These are phyloP conservation scores for Xylaria castorea DNA, from an alignment of 495 filamentous ascomycete species.

Conservation along the genomic window DNA sequence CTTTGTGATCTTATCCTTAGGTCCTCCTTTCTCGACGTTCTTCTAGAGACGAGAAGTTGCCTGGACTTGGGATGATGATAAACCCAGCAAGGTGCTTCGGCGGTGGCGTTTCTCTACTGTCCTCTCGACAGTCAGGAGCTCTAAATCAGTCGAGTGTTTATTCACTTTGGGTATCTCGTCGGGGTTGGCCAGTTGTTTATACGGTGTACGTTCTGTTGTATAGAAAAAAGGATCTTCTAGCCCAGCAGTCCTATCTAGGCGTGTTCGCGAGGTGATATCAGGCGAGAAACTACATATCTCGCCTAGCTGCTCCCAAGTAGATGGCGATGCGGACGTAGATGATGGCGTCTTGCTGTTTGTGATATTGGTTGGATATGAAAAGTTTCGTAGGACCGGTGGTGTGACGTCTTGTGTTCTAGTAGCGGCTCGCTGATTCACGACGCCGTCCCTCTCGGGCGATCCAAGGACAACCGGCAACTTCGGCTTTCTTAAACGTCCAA, in stretches of 20 bases:
- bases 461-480: constrained; percentile 31
- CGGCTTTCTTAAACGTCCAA: constrained; percentile 39
- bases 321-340: constrained; percentile 26
- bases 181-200: constrained; percentile 27
- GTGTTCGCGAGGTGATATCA: constrained; percentile 24
- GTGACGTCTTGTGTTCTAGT: constrained; percentile 20
- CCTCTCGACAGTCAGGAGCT: neutral
- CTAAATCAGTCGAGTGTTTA: constrained; percentile 21
- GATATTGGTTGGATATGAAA: constrained; percentile 41
- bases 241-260: constrained; percentile 25
- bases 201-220: constrained; percentile 32
- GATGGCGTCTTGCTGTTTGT: constrained; percentile 16
- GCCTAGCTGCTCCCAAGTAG: constrained; percentile 39
- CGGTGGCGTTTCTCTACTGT: constrained; percentile 32
- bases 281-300: constrained; percentile 41
- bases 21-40: constrained; percentile 34
- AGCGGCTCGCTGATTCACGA: constrained; percentile 8
- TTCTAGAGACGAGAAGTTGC: constrained; percentile 37
- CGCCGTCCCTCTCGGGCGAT: constrained; percentile 29
- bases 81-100: constrained; percentile 32
- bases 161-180: constrained; percentile 15
- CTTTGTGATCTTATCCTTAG: constrained; percentile 31
- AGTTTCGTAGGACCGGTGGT: constrained; percentile 40
- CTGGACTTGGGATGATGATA: constrained; percentile 33
- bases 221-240: constrained; percentile 41